phyloP scores from a whole-genome alignment of 345 rosid species.

The Eucalyptus dawsonii region DNA sequence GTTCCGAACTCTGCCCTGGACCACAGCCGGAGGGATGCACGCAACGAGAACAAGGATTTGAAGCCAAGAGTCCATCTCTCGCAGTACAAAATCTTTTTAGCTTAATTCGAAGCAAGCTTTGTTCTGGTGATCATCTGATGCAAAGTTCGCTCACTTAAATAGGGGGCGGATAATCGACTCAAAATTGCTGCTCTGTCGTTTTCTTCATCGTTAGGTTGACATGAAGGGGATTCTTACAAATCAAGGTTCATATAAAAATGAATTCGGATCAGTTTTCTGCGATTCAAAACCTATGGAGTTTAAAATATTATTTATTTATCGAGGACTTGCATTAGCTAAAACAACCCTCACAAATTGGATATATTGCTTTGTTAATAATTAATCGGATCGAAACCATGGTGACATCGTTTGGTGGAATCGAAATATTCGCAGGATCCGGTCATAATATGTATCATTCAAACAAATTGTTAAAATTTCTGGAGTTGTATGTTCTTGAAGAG shows the following conservation, averaged over 20 bases:
- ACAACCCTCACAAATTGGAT: not conserved
- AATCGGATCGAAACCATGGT: not conserved
- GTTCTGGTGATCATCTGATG: not conserved
- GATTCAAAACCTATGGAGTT: not conserved
- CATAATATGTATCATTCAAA: not conserved
- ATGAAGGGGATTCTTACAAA: constrained; percentile 25
- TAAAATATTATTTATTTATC: not conserved
- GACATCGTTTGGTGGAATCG: not conserved
- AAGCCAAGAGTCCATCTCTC: not conserved
- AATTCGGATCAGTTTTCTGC: not conserved
- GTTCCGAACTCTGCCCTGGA: not conserved
- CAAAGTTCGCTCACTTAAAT: not conserved
- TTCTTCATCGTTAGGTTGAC: constrained; percentile 39
- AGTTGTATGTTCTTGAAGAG: not conserved
- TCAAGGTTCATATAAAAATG: constrained; percentile 14
- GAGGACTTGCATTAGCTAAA: not conserved
- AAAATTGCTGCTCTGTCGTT: constrained; percentile 45
- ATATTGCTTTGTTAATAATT: too few relatives aligned
- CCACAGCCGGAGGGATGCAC: not conserved
- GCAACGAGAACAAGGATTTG: not conserved
- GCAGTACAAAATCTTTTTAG: not conserved
- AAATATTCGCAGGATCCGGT: too few relatives aligned
- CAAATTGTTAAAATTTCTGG: not conserved
- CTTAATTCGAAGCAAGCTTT: not conserved
- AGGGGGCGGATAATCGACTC: not conserved